Evolutionary conservation across 2,329 filamentous ascomycete species (phyloP).

Genomic region (Botrytis sinoallii): DNA sequence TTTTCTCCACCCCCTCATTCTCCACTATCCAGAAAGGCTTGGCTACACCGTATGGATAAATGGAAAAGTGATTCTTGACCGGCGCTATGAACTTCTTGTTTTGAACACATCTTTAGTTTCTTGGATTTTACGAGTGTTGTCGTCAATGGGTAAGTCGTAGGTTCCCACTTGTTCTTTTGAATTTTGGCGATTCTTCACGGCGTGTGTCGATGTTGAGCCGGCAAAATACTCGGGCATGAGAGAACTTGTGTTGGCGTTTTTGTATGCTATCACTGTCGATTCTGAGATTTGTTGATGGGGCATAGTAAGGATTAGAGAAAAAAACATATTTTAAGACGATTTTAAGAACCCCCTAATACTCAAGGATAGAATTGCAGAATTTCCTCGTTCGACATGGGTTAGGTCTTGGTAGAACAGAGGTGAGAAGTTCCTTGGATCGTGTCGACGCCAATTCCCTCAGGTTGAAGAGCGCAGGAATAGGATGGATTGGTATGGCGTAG

Average conservation of each 20-base stretch:
- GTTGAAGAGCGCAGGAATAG: not conserved
- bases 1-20: not conserved
- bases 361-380: not conserved
- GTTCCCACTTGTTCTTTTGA: not conserved
- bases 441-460: rapidly evolving
- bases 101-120: not conserved
- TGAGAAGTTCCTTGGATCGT: not conserved
- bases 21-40: not conserved
- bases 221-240: not conserved
- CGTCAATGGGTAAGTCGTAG: not conserved
- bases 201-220: not conserved
- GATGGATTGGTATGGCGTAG: not conserved
- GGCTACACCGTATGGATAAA: not conserved
- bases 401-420: not conserved
- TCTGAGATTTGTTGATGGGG: not conserved
- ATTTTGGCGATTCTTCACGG: not conserved
- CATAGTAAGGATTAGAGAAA: not conserved
- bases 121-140: not conserved
- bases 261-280: not conserved
- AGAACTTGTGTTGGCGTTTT: not conserved
- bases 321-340: not conserved
- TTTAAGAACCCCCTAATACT: too few species aligned
- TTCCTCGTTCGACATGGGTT: not conserved
- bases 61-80: not conserved
- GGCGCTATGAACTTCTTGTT: not conserved